These are phyloP conservation scores for Zizania latifolia DNA, from an alignment of 176 grass and related monocot genomes.

Conservation along the genomic window DNA sequence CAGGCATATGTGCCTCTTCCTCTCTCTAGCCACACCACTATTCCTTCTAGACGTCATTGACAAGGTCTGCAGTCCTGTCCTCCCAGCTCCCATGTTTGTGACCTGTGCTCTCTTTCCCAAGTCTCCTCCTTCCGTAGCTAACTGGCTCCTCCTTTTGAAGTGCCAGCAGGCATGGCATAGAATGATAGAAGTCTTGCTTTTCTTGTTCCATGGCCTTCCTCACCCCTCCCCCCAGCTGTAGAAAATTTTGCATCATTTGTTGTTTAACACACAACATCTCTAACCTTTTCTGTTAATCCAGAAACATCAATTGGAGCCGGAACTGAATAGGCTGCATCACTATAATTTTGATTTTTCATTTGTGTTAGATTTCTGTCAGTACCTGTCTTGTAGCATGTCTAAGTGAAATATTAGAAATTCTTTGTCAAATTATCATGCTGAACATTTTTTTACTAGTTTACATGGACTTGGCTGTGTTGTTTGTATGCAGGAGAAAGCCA, in stretches of 20 bases:
- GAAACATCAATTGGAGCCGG: neutral
- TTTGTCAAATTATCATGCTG: conserved; percentile 1
- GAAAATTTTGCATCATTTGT: no score
- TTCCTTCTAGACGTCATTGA: neutral
- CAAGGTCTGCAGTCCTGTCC: neutral
- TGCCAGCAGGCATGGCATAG: neutral
- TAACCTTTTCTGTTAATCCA: neutral
- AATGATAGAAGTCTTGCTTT: neutral
- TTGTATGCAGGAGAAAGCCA: conserved; percentile 35
- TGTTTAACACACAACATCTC: no score
- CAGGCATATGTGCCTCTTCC: neutral
- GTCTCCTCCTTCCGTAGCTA: neutral
- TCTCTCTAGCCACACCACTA: neutral
- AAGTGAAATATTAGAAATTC: neutral
- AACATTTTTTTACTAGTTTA: neutral
- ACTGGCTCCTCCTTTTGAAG: neutral
- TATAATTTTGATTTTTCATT: neutral
- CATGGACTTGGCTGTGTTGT: conserved; percentile 1
- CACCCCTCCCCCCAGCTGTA: no score
- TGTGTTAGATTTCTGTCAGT: neutral
- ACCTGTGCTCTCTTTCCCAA: neutral
- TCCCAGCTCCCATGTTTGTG: neutral
- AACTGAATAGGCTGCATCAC: neutral
- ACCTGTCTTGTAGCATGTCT: neutral
- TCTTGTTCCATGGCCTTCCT: neutral